Base-by-base conservation (phyloP, 495 filamentous ascomycete genomes). In the Aspergillus heteromorphus region DNA sequence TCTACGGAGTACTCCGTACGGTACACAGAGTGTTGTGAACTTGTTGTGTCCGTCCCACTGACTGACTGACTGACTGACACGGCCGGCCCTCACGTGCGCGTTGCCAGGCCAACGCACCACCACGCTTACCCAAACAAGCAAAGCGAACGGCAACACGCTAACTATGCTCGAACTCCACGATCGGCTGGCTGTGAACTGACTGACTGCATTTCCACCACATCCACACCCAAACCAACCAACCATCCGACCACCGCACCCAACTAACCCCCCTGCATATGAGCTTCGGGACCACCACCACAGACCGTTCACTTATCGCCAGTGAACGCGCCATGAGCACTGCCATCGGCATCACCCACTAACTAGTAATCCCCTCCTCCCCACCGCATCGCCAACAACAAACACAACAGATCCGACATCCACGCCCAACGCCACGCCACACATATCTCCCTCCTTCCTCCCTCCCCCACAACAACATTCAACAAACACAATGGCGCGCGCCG, bases 401-500 rank as follows among this genome's bases (percentile, higher is more conserved):
- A 20, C 23, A 40, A 17, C 36, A 40, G 13, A 40, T 11, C 36
- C 36, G 36, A 40, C 36, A 3, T 40, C 16, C 36, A 7, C 23
- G 23, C 23, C 4, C 10, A 48, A 25, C 20, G 30, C 51, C 34
- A 23, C 42, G 25, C 14, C 55, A 40, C 40, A 34, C 38, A 49
- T 40, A 9, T 25, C 29, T 10, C 19, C 18, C 47, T 41, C 52
- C 30, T 1, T 10, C 30, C 30, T 13, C 9, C 1, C 30, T 9
- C 30, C 2, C 30, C 30, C 30, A 1, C 2, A 2, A 30, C 10
- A 34, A 45, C 11, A 27, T 2, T 23, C 25, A 27, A 45, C 42
- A 25, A 9, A n/a, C 56, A 59, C 17, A 21, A 76, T 76, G 73
- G 73, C 73, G 45, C 70, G 73, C 51, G 70, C 71, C 30, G 73